These are phyloP conservation scores for Lichenothelia convexa DNA, from an alignment of 495 filamentous ascomycete genomes.

Conservation along the genomic window DNA sequence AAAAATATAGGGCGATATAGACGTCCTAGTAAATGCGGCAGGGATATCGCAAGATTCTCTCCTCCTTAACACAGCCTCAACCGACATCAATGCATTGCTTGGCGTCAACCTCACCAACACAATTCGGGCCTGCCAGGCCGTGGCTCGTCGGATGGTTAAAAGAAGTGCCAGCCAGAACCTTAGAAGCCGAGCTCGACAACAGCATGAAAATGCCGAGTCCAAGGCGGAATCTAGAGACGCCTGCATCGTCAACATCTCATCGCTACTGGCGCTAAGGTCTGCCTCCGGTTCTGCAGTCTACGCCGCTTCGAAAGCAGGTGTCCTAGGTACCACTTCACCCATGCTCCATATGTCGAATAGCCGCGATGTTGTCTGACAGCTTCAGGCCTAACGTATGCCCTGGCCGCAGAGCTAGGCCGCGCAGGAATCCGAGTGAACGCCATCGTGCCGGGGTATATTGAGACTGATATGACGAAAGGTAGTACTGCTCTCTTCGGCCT, in stretches of 20 bases:
- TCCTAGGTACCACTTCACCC: constrained; percentile 33
- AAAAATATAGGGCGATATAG: neutral
- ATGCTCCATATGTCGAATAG: neutral
- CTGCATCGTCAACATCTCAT: constrained; percentile 68
- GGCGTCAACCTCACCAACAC: constrained; percentile 54
- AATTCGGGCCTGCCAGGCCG: constrained; percentile 40
- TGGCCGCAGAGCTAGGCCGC: constrained; percentile 43
- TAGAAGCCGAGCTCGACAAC: too few species aligned
- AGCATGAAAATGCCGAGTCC: constrained; percentile 2
- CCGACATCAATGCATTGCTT: constrained; percentile 31
- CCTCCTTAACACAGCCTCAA: constrained; percentile 27
- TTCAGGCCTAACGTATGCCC: constrained; percentile 44
- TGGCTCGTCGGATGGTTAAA: constrained; percentile 33
- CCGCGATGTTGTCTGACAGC: neutral
- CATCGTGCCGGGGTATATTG: constrained; percentile 68
- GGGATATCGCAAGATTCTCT: constrained; percentile 44
- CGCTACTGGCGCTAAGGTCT: constrained; percentile 44
- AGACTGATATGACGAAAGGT: constrained; percentile 62
- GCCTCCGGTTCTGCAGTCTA: constrained; percentile 52
- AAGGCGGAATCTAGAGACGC: constrained; percentile 8
- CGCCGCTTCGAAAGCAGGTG: constrained; percentile 62
- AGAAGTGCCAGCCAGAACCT: too few species aligned
- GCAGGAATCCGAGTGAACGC: constrained; percentile 53
- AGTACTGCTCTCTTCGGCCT: too few species aligned
- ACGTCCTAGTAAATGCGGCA: constrained; percentile 55